Conservation (phyloP, 2,329 filamentous ascomycete species). For the Aureobasidium melanogenum region DNA sequence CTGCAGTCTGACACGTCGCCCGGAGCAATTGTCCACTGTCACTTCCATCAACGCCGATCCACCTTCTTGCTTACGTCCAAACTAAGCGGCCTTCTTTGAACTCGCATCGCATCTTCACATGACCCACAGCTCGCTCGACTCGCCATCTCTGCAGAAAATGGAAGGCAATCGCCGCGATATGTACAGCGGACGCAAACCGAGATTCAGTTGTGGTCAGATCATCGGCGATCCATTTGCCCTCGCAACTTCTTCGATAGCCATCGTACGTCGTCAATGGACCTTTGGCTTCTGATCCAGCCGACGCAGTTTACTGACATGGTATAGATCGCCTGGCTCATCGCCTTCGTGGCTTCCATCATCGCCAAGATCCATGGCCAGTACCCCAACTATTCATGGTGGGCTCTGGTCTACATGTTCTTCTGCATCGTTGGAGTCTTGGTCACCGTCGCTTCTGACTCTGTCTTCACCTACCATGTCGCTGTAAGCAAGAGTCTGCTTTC, state of each 20-base stretch:
- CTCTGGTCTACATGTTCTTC: conserved; percentile 75
- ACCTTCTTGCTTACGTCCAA: background rate
- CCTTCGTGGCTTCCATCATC: conserved; percentile 79
- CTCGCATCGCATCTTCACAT: background rate
- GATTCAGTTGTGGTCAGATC: conserved; percentile 76
- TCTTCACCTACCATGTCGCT: conserved; percentile 84
- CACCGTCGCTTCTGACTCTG: conserved; percentile 74
- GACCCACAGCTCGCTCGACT: conserved; percentile 59
- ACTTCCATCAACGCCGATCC: background rate
- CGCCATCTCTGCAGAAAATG: conserved; percentile 73
- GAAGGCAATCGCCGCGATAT: conserved; percentile 43
- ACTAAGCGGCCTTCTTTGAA: background rate
- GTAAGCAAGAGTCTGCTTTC: conserved; percentile 34
- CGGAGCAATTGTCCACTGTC: background rate
- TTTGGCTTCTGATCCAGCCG: background rate
- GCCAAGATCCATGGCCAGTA: conserved; percentile 53
- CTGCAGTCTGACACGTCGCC: background rate
- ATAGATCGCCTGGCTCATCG: conserved; percentile 90
- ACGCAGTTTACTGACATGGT: background rate
- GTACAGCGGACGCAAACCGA: conserved; percentile 37
- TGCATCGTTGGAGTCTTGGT: conserved; percentile 71
- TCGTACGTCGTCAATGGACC: conserved; percentile 51
- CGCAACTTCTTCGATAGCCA: conserved; percentile 82
- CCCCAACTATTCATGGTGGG: conserved; percentile 90
- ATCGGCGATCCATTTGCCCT: conserved; percentile 94